These are phyloP conservation scores for Aureobasidium sp. DNA, from an alignment of 2,329 filamentous ascomycete genomes.

Conservation along the genomic window DNA sequence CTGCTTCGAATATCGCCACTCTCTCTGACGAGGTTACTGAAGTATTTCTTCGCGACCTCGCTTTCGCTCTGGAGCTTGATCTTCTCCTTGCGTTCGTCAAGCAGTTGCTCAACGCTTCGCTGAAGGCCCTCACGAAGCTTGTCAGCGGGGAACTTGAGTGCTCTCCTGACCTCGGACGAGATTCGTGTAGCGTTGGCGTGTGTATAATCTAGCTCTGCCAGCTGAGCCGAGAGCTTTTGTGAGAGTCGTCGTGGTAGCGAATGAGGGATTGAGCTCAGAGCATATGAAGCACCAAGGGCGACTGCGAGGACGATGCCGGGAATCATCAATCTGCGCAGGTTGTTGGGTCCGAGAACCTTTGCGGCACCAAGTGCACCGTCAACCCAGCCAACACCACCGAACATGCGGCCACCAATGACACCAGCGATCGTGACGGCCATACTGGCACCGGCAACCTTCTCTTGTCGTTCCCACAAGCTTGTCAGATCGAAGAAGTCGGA, in stretches of 20 bases:
- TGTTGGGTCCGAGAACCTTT: constrained; percentile 73
- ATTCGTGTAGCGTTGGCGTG: constrained; percentile 83
- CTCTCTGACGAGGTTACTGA: constrained; percentile 69
- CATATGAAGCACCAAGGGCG: constrained; percentile 65
- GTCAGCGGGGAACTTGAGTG: constrained; percentile 78
- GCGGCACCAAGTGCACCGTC: constrained; percentile 76
- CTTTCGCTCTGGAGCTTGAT: constrained; percentile 74
- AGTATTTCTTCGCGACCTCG: constrained; percentile 82
- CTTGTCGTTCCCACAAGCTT: constrained; percentile 76
- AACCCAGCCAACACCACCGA: constrained; percentile 81
- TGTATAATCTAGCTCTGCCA: constrained; percentile 80
- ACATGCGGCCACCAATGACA: constrained; percentile 69
- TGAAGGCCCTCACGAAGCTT: constrained; percentile 77
- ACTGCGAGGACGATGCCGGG: constrained; percentile 71
- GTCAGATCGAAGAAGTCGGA: constrained; percentile 90
- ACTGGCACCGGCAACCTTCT: constrained; percentile 88
- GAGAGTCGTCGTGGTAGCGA: constrained; percentile 81
- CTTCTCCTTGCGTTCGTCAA: constrained; percentile 66
- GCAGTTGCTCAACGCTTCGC: constrained; percentile 74
- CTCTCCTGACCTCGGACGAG: constrained; percentile 74
- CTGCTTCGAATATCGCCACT: constrained; percentile 39
- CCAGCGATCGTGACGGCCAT: constrained; percentile 90
- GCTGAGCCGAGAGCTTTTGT: constrained; percentile 72
- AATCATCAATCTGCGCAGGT: constrained; percentile 68
- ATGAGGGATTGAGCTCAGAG: constrained; percentile 78